Percentiles rank a stretch among this genome's conserved stretches.
phyloP scores from a whole-genome alignment of 139 green algal genomes.

The Coccomyxa sp. region DNA sequence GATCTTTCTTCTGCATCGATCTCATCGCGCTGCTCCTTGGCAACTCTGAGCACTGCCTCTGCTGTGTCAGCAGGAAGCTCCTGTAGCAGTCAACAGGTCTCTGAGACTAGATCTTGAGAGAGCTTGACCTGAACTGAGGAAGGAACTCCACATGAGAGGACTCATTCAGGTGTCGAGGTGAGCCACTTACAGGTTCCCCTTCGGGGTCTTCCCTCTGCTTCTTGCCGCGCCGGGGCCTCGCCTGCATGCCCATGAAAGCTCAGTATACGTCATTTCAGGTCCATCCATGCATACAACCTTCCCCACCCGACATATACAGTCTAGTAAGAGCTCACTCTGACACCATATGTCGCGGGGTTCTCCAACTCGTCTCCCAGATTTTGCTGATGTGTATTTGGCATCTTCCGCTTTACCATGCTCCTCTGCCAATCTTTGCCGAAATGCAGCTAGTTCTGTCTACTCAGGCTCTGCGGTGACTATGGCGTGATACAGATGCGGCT shows the following conservation, averaged over 20 bases:
- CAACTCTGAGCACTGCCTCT: conserved; percentile 72
- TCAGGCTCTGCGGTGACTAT: no score
- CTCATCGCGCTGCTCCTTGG: conserved; percentile 80
- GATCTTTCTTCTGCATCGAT: conserved; percentile 72
- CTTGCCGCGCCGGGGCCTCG: conserved; percentile 39
- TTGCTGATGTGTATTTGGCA: not conserved
- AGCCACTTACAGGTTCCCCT: no score
- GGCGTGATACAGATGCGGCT: no score
- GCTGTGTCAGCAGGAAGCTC: conserved; percentile 51
- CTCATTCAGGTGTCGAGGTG: no score
- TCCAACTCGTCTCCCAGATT: conserved; percentile 59
- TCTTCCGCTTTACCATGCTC: not conserved
- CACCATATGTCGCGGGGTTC: conserved; percentile 55
- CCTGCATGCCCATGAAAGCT: conserved; percentile 28
- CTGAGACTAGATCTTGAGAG: no score
- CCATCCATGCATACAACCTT: no score
- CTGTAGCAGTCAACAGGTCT: conserved; percentile 17
- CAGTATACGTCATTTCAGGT: no score
- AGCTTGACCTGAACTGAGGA: no score
- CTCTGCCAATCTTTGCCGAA: no score
- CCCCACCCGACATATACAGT: no score
- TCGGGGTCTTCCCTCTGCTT: conserved; percentile 31
- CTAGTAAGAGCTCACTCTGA: conserved; percentile 62
- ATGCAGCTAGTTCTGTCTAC: no score
- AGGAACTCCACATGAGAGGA: no score